These are phyloP conservation scores for Arxiozyma bovina DNA, from an alignment of 1,139 yeast species.

Conservation along the genomic window DNA sequence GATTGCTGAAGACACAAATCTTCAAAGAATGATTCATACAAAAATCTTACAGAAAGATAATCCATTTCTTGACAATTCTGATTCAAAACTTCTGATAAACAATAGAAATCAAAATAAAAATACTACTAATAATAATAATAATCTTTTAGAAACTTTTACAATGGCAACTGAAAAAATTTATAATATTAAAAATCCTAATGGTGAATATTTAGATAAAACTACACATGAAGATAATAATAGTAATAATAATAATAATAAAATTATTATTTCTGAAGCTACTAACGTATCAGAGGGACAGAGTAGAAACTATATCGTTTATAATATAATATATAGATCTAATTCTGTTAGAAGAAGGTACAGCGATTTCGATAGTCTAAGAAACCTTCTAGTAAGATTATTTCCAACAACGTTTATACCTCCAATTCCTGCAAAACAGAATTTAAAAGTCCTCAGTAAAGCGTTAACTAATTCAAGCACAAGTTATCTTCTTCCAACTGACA, in stretches of 20 bases:
- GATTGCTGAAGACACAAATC: neutral
- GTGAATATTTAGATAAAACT: neutral
- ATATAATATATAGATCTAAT: slow-evolving; percentile 52
- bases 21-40: slow-evolving; percentile 20
- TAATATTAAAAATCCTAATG: slow-evolving; percentile 3
- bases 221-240: neutral
- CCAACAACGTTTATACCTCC: slow-evolving; percentile 87
- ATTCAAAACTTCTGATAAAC: neutral
- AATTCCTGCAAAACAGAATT: slow-evolving; percentile 78
- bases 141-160: neutral
- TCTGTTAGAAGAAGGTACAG: slow-evolving; percentile 78
- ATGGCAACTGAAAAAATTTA: slow-evolving; percentile 2
- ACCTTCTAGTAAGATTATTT: slow-evolving; percentile 57
- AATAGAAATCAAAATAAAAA: neutral
- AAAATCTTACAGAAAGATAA: slow-evolving; percentile 26
- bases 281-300: slow-evolving; percentile 69
- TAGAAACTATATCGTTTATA: slow-evolving; percentile 69
- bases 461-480: slow-evolving; percentile 26
- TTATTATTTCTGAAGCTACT: slow-evolving; percentile 63
- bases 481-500: slow-evolving; percentile 26
- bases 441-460: slow-evolving; percentile 28
- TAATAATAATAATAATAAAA: slow-evolving; percentile 3
- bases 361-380: slow-evolving; percentile 79
- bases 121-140: too few relatives aligned
- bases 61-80: slow-evolving; percentile 18